These are phyloP conservation scores for Penstemon eatonii DNA, from an alignment of 257 asterid genomes.

Conservation along the genomic window DNA sequence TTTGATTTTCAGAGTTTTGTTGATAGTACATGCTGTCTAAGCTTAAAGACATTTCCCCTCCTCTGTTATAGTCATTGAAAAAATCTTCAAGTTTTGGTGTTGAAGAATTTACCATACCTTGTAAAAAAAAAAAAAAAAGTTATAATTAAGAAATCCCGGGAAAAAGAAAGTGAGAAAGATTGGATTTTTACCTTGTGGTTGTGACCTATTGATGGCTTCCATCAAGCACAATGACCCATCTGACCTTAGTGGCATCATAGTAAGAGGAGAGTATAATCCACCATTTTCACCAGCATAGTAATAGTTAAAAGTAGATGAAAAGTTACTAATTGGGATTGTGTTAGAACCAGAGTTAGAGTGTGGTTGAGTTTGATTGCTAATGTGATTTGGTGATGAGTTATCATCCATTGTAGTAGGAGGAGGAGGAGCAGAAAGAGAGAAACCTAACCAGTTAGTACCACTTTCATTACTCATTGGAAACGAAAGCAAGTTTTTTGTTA, in stretches of 20 bases:
- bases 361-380: slow-evolving; percentile 38
- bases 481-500: slow-evolving; percentile 10
- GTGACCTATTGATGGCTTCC: slow-evolving; percentile 81
- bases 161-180: slow-evolving; percentile 22
- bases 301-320: slow-evolving; percentile 43
- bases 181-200: slow-evolving; percentile 58
- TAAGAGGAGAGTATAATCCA: slow-evolving; percentile 50
- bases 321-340: slow-evolving; percentile 38
- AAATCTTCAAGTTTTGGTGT: slow-evolving; percentile 85
- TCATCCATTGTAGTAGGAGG: slow-evolving; percentile 43
- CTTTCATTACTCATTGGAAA: slow-evolving; percentile 47
- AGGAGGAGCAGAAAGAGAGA: slow-evolving; percentile 72
- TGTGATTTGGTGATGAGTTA: slow-evolving; percentile 34
- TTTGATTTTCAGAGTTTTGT: slow-evolving; percentile 37
- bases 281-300: slow-evolving; percentile 61
- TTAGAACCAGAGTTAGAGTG: slow-evolving; percentile 39
- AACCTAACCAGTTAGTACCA: slow-evolving; percentile 73
- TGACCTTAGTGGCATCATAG: slow-evolving; percentile 86
- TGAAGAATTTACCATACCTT: slow-evolving; percentile 46
- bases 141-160: slow-evolving; percentile 14
- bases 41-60: slow-evolving; percentile 72
- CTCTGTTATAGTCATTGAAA: slow-evolving; percentile 70
- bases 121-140: slow-evolving; percentile 17
- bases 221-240: slow-evolving; percentile 88
- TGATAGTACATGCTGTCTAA: slow-evolving; percentile 76